Conservation (phyloP, 1,284 basidiomycete species). For the Heterobasidion parviporum region DNA sequence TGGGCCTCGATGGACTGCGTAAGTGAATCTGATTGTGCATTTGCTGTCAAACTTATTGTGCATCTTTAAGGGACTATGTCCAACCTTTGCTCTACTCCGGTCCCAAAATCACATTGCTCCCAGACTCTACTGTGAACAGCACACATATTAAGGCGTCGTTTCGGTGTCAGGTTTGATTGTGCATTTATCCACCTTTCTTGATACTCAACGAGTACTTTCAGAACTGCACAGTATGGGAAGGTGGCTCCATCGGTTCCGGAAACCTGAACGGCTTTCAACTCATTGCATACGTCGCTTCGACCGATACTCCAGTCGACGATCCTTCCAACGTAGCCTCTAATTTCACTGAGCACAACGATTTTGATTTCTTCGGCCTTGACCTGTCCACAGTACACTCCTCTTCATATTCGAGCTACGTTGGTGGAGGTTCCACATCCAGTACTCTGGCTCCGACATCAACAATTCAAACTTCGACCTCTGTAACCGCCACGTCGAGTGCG, state of each 20-base stretch:
- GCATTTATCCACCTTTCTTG: background rate
- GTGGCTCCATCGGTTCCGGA: background rate
- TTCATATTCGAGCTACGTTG: background rate
- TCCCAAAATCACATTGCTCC: background rate
- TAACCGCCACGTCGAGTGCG: background rate
- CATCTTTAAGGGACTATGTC: background rate
- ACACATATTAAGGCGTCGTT: background rate
- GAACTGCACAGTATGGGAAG: background rate
- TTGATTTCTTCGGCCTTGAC: background rate
- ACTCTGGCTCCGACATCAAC: background rate
- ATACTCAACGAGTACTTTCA: background rate
- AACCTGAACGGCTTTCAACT: background rate
- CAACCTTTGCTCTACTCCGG: background rate
- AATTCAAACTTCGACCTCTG: background rate
- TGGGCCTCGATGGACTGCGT: background rate
- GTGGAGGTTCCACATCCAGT: background rate
- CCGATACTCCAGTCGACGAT: background rate
- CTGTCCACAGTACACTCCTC: background rate
- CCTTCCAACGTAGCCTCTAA: background rate
- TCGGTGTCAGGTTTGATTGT: background rate
- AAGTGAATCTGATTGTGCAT: background rate
- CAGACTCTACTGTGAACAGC: background rate
- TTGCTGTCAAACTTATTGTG: background rate
- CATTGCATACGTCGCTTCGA: background rate
- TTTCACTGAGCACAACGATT: background rate